A percentile compares a stretch with the other conserved stretches of the same genome.
These are phyloP conservation scores for Hydrangea macrophylla DNA, from an alignment of 148 eudicot species.

Conservation along the genomic window DNA sequence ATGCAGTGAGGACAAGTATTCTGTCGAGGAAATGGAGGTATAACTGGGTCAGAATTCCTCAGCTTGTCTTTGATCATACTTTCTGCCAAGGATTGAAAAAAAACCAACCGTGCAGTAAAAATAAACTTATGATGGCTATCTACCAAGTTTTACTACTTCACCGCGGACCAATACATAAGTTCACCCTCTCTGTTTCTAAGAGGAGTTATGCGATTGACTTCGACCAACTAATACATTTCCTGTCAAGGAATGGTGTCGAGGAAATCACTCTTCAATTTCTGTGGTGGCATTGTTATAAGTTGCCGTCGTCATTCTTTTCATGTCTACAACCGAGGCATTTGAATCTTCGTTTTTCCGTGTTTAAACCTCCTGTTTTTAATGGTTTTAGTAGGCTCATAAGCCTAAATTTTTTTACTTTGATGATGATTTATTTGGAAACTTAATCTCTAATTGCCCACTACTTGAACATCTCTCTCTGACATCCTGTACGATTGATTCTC, in stretches of 20 bases:
- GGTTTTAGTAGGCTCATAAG: constrained; percentile 14
- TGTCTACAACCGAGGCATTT: constrained; percentile 6
- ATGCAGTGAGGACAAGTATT: constrained; percentile 44
- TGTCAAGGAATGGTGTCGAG: neutral
- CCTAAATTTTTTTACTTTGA: neutral
- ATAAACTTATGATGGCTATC: neutral
- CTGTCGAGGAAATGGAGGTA: constrained; percentile 47
- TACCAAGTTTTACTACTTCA: constrained; percentile 6
- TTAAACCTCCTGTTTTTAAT: constrained; percentile 8
- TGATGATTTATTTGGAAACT: neutral
- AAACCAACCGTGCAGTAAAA: neutral
- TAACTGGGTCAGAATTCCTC: constrained; percentile 42
- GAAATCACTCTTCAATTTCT: neutral
- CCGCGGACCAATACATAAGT: neutral
- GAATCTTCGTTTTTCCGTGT: neutral
- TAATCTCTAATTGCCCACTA: constrained; percentile 12
- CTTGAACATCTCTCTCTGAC: neutral
- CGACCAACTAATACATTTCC: neutral
- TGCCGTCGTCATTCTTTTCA: constrained; percentile 4
- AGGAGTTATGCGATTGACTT: constrained; percentile 4
- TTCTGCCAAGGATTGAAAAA: too few relatives aligned
- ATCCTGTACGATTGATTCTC: neutral
- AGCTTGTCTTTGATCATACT: constrained; percentile 34
- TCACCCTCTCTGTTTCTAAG: neutral
- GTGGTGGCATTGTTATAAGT: neutral